Conservation (phyloP, 176 grass and related monocot genomes). For the Olyra latifolia region DNA sequence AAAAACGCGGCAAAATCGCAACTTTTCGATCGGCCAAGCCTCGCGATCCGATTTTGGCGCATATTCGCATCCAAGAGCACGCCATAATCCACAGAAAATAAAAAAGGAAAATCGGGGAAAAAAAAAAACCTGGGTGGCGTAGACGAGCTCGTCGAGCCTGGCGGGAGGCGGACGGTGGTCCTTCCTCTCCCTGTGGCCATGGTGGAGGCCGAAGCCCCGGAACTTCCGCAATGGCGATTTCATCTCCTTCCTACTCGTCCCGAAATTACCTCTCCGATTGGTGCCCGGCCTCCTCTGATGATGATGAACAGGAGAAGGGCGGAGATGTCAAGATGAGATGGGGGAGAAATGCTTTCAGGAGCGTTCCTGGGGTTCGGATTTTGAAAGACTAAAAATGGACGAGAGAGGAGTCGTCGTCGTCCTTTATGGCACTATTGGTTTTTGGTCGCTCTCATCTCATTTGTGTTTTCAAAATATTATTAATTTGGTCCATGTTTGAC, state of each 20-base stretch:
- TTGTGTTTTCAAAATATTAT: no score
- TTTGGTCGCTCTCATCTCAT: no score
- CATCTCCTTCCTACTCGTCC: slow-evolving; percentile 35
- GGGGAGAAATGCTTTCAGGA: background rate
- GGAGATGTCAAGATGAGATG: no score
- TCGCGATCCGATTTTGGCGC: slow-evolving; percentile 30
- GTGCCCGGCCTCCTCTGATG: background rate
- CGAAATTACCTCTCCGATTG: background rate
- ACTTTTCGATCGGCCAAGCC: background rate
- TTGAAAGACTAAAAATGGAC: slow-evolving; percentile 24
- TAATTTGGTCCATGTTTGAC: slow-evolving; percentile 55
- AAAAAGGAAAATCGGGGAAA: background rate
- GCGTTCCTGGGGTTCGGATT: slow-evolving; percentile 30
- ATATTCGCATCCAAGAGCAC: background rate
- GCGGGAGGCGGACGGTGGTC: slow-evolving; percentile 47
- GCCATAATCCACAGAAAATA: background rate
- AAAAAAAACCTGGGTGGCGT: slow-evolving; percentile 58
- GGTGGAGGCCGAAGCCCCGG: slow-evolving; percentile 50
- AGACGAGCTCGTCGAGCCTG: slow-evolving; percentile 81
- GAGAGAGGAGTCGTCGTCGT: background rate
- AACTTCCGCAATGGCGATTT: slow-evolving; percentile 87
- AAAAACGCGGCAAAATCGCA: background rate
- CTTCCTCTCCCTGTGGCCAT: slow-evolving; percentile 47
- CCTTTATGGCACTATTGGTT: background rate
- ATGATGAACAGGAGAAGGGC: background rate